Evolutionary conservation across 2,329 filamentous ascomycete genomes (phyloP).

Genomic region (Neopestalotiopsis sp.): DNA sequence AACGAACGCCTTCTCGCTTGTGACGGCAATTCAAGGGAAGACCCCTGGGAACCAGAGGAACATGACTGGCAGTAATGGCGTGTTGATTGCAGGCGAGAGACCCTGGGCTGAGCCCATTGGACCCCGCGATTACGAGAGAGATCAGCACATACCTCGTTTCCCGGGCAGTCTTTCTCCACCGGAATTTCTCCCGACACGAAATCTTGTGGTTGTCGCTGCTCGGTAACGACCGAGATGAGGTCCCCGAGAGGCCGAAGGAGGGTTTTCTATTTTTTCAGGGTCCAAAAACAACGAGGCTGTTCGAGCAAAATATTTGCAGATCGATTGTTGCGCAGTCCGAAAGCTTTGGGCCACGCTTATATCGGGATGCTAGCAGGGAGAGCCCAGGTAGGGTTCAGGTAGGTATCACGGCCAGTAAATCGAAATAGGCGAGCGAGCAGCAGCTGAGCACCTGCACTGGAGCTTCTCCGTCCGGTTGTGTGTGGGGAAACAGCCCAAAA

Average conservation of each 20-base stretch:
- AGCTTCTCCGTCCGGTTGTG: background rate
- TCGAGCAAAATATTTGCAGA: background rate
- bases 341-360: background rate
- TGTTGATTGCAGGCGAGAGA: background rate
- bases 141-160: constrained; percentile 16
- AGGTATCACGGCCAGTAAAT: too few relatives aligned
- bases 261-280: background rate
- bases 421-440: background rate
- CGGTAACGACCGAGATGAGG: constrained; percentile 10
- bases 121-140: constrained; percentile 18
- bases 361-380: background rate
- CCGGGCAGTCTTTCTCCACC: background rate
- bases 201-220: background rate
- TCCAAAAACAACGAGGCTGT: constrained; percentile 5
- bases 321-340: background rate
- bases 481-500: background rate
- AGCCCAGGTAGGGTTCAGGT: background rate
- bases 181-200: background rate
- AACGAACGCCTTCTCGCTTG: background rate
- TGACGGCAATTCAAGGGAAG: background rate
- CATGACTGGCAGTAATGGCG: constrained; percentile 10
- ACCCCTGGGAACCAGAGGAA: background rate
- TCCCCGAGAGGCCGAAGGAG: background rate
- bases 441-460: background rate
- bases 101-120: background rate